Base-by-base conservation (phyloP, 2,329 filamentous ascomycete species). In the Aureobasidium zeae region DNA sequence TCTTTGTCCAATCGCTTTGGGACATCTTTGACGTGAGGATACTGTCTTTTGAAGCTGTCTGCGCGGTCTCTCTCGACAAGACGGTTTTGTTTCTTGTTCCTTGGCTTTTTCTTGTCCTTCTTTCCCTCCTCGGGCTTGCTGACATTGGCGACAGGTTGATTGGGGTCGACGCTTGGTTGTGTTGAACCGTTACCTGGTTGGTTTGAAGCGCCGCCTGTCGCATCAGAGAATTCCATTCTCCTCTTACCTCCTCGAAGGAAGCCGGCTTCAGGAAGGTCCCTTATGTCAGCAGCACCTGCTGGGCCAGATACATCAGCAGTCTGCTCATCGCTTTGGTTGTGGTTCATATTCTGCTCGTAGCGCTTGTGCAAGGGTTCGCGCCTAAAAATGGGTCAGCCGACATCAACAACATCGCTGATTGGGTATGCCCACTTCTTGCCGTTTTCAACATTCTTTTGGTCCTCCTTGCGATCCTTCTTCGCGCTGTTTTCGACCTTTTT, bases 171-270 rank as follows among this genome's bases (percentile, higher is more conserved):
- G 13, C 10, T 24, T 15, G 10, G 12, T 3, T 5, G n/a, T 16
- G 21, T 24, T 37, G 11, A 26, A 9, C 2, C 9, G 22, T 5
- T 20, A 6, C 15, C 28, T 30, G 15, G 26, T 37, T 26, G n/a
- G 25, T 17, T 13, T 37, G 33, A 15, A 16, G 30, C 24, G 15
- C 34, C 21, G 28, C 15, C 12, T 24, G 28, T 42, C 3, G 20
- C 38, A 25, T 42, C 38, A 25, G 38, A 31, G 5, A 30, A 43
- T 28, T 22, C 28, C 39, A 33, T 43, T n/a, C 39, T 33, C 39
- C 34, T 26, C 6, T n/a, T n/a, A n/a, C n/a, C n/a, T n/a, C n/a
- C n/a, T n/a, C n/a, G n/a, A n/a, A n/a, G n/a, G n/a, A n/a, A n/a
- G n/a, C n/a, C n/a, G n/a, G n/a, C n/a, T n/a, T n/a, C n/a, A n/a